Evolutionary conservation across 352 stramenopile species (phyloP).

Genomic region (Pythium dissimile): DNA sequence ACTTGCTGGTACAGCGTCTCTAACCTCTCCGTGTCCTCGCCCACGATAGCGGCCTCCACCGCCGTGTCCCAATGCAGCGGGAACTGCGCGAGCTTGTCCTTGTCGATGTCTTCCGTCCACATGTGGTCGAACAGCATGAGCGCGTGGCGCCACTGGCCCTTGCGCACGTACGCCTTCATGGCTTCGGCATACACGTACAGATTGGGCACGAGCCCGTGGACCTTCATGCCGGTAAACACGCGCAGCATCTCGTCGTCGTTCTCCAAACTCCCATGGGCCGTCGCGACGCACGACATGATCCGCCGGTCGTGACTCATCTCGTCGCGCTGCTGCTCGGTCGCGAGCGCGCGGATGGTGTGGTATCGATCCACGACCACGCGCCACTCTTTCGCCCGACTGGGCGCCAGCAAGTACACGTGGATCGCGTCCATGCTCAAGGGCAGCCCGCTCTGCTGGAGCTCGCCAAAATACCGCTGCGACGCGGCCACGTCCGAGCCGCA

Average conservation of each 20-base stretch:
- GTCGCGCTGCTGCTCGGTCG: constrained; percentile 9
- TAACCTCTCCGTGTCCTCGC: constrained; percentile 43
- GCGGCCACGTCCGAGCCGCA: constrained; percentile 39
- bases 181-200: constrained; percentile 70
- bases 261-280: constrained; percentile 44
- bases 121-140: constrained; percentile 76
- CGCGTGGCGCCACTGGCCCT: constrained; percentile 62
- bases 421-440: constrained; percentile 23
- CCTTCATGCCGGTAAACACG: constrained; percentile 72
- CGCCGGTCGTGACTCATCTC: constrained; percentile 43
- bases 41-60: constrained; percentile 43
- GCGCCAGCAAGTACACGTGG: constrained; percentile 27
- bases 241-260: constrained; percentile 51
- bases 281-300: constrained; percentile 58
- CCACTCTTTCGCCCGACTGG: constrained; percentile 40
- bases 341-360: constrained; percentile 6
- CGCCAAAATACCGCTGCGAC: constrained; percentile 43
- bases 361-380: constrained; percentile 39
- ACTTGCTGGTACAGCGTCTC: constrained; percentile 45
- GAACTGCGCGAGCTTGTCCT: constrained; percentile 28
- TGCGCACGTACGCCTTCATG: constrained; percentile 61
- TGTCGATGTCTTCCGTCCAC: constrained; percentile 43
- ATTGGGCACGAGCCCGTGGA: constrained; percentile 60
- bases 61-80: constrained; percentile 68
- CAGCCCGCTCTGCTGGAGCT: constrained; percentile 27